Evolutionary conservation across 805 yeast genomes (phyloP).

Genomic region (Teunomyces gatunensis): DNA sequence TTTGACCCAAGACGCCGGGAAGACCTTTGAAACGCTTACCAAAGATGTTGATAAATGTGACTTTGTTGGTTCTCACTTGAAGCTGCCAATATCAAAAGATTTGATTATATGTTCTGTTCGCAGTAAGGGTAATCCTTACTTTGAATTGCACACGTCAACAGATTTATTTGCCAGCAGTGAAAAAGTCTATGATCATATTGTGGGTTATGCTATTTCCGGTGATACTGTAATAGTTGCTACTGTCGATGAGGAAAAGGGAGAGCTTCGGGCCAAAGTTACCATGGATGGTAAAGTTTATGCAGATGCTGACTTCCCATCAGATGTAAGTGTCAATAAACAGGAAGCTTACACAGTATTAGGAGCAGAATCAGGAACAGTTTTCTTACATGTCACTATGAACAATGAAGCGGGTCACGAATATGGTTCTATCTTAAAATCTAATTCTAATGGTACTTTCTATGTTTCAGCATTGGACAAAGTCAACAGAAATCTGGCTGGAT

Average conservation of each 20-base stretch:
- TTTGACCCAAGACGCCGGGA: conserved; percentile 67
- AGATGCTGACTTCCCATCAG: conserved; percentile 71
- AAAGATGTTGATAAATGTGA: conserved; percentile 60
- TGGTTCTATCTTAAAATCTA: conserved; percentile 84
- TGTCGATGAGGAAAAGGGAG: conserved; percentile 41
- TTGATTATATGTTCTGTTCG: conserved; percentile 64
- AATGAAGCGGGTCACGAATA: conserved; percentile 49
- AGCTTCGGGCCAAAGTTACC: conserved; percentile 67
- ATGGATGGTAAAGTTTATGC: conserved; percentile 77
- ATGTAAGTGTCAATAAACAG: conserved; percentile 55
- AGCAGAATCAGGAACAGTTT: conserved; percentile 66
- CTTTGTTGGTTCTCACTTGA: conserved; percentile 59
- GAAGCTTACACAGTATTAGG: conserved; percentile 73
- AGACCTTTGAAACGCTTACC: conserved; percentile 51
- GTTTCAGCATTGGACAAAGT: conserved; percentile 66
- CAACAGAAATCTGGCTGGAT: conserved; percentile 71
- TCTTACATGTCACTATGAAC: conserved; percentile 78
- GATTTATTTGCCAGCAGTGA: conserved; percentile 49
- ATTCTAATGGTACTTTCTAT: conserved; percentile 87
- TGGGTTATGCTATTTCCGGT: conserved; percentile 73
- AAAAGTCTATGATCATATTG: conserved; percentile 52
- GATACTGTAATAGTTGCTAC: conserved; percentile 74
- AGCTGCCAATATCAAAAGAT: conserved; percentile 30
- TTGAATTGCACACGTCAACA: conserved; percentile 43
- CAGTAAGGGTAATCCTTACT: conserved; percentile 24